phyloP scores from a whole-genome alignment of 1,284 basidiomycete genomes.

The Sutorius eximius region DNA sequence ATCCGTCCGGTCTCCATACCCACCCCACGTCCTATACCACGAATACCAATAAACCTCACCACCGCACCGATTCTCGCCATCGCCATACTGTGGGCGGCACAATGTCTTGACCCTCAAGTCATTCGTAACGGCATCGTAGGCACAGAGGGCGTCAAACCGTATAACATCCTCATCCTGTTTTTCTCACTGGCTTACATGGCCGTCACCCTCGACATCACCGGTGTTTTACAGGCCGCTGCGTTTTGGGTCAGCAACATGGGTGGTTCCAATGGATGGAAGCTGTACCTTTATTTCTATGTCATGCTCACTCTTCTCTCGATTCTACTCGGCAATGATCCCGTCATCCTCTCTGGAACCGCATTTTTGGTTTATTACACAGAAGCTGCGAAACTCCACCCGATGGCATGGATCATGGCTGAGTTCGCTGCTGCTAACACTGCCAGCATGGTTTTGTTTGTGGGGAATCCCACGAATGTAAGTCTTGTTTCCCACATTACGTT shows the following conservation, averaged over 20 bases:
- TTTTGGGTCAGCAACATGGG: constrained; percentile 84
- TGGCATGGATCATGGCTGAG: constrained; percentile 54
- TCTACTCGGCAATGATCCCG: constrained; percentile 87
- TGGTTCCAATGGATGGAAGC: constrained; percentile 63
- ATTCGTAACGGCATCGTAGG: constrained; percentile 75
- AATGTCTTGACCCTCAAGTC: constrained; percentile 65
- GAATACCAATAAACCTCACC: constrained; percentile 63
- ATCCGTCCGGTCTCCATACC: constrained; percentile 63
- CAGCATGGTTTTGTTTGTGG: constrained; percentile 64
- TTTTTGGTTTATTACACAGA: constrained; percentile 86
- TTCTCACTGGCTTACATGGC: constrained; percentile 93
- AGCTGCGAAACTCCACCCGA: constrained; percentile 55
- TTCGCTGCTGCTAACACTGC: constrained; percentile 82
- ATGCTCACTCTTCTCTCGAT: constrained; percentile 81
- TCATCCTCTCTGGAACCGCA: constrained; percentile 83
- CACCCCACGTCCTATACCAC: constrained; percentile 37
- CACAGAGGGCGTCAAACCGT: constrained; percentile 78
- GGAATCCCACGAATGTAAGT: constrained; percentile 71
- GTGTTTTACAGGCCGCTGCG: constrained; percentile 83
- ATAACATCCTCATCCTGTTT: constrained; percentile 93
- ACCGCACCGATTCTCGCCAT: constrained; percentile 82
- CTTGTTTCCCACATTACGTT: background rate
- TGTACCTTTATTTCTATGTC: constrained; percentile 79
- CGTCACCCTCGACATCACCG: constrained; percentile 89
- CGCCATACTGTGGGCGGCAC: constrained; percentile 72